Conservation (phyloP, 805 yeast species). For the Hanseniaspora hatyaiensis region DNA sequence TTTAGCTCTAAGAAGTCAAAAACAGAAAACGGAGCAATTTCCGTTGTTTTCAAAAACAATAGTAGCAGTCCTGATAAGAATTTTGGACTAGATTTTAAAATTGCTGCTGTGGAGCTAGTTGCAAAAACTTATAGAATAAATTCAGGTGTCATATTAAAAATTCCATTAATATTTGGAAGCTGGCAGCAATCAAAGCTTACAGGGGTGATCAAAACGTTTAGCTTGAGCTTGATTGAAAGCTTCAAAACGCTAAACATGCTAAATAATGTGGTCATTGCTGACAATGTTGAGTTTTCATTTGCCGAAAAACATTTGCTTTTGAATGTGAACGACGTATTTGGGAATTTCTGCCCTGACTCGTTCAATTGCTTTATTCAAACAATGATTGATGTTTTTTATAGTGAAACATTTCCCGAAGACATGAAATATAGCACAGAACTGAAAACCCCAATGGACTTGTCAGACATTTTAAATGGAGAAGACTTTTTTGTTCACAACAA, state of each 20-base stretch:
- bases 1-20: slow-evolving; percentile 28
- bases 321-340: slow-evolving; percentile 36
- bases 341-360: slow-evolving; percentile 76
- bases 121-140: slow-evolving; percentile 13
- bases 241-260: background rate
- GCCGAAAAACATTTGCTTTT: background rate
- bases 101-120: slow-evolving; percentile 1
- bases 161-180: slow-evolving; percentile 1
- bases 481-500: slow-evolving; percentile 21
- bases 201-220: slow-evolving; percentile 7
- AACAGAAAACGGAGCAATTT: slow-evolving; percentile 10
- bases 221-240: slow-evolving; percentile 9
- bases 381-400: slow-evolving; percentile 59
- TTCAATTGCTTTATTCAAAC: slow-evolving; percentile 58
- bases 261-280: background rate
- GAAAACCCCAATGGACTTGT: slow-evolving; percentile 30
- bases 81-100: background rate
- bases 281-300: background rate
- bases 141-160: slow-evolving; percentile 7
- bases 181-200: background rate
- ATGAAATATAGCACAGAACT: slow-evolving; percentile 40
- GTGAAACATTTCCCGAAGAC: slow-evolving; percentile 47
- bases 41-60: slow-evolving; percentile 7
- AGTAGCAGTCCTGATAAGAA: background rate
- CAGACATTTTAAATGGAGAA: slow-evolving; percentile 32